Evolutionary conservation across 164 flowering plant genomes (phyloP), one percentile per base, ranked within the genome.

Genomic region (Taxillus chinensis): DNA sequence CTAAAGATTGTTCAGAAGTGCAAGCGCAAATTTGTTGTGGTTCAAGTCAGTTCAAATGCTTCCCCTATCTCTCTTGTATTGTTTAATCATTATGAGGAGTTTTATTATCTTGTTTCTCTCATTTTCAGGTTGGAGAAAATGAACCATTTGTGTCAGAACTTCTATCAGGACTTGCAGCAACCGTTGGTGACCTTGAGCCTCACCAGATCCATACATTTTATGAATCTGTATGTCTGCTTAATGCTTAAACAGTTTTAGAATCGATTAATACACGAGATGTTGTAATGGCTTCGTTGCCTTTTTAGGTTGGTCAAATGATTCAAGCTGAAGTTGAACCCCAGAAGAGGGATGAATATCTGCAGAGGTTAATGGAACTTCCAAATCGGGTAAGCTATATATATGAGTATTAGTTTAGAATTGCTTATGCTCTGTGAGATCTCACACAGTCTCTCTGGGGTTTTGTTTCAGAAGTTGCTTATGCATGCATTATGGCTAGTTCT

Each of bases 121-220:
- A 40, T 40, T 45, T 73, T 41, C 84, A 95, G 99, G 90, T 91
- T 70, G 96, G 97, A 39, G 99, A 95, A 73, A 81, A 63, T 66
- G 99, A 95, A 65, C 90, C 99, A 49, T 95, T 95, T 80, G 97
- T 95, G 9, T 95, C 99, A 37, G 97, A 95, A 71, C 96, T 95
- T 70, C 79, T 95, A 37, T 68, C 95, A 3, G 86, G 92, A 58
- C 96, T 95, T 75, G 77, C 89, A 46, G 67, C 81, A 37, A 91
- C 96, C n/a, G 75, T 95, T 68, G 84, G 68, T 16, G 99, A 95
- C 78, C 95, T 95, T 55, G 93, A 95, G 77, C 90, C 95, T 59
- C 97, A 95, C 66, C 99, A 95, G 68, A 91, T 91, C 60, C 99
- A 95, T 78, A 76, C 93, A 50, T 95, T 95, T 74, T 95, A 91